Conservation (phyloP, 148 eudicot species). For the Amaranthus hypochondriacus region DNA sequence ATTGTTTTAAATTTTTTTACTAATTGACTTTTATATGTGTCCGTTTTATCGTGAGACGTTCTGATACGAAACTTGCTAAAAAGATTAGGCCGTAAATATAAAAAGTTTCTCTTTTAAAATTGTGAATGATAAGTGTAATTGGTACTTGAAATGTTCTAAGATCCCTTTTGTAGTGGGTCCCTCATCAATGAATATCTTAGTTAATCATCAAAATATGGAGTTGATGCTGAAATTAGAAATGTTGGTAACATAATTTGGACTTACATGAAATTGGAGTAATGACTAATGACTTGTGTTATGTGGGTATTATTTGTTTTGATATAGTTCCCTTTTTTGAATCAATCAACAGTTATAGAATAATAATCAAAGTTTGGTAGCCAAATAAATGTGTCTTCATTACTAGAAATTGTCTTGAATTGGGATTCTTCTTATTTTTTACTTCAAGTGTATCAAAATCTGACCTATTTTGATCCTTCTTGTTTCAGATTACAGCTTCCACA, state of each 20-base stretch:
- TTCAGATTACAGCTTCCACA: conserved; percentile 35
- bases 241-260: conserved; percentile 6
- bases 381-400: neutral
- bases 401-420: neutral
- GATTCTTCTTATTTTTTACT: neutral
- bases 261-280: conserved; percentile 2
- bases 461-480: conserved; percentile 2
- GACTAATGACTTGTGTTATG: conserved; percentile 9
- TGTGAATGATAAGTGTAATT: neutral
- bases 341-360: neutral
- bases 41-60: no score
- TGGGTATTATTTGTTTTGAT: neutral
- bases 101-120: no score
- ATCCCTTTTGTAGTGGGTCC: conserved; percentile 7
- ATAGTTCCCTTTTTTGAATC: neutral
- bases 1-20: no score
- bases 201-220: neutral
- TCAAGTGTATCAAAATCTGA: neutral
- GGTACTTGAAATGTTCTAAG: neutral
- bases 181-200: neutral
- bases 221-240: conserved; percentile 5
- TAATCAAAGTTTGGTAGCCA: neutral
- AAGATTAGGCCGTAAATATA: no score
- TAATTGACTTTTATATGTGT: no score
- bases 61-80: no score